phyloP scores from a whole-genome alignment of 306 rosid species.

The Cicer bijugum region DNA sequence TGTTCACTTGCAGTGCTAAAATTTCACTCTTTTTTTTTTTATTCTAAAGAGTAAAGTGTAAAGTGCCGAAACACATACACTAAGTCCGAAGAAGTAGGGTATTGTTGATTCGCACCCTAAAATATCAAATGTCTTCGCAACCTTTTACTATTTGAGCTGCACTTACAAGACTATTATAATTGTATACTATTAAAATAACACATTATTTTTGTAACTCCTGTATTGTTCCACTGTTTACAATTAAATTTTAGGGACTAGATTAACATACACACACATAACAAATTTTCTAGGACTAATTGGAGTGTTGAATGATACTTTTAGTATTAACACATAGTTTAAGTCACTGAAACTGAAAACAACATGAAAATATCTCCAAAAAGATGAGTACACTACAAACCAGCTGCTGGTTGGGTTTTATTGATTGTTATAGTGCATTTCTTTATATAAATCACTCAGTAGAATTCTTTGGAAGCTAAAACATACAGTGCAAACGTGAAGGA shows the following conservation, averaged over 20 bases:
- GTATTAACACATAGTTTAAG: not conserved
- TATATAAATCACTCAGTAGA: constrained; percentile 38
- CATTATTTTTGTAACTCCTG: not conserved
- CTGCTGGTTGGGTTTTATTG: constrained; percentile 31
- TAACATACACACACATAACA: no score
- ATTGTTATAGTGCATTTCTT: constrained; percentile 32
- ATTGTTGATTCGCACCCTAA: no score
- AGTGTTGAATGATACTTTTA: not conserved
- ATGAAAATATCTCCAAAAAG: not conserved
- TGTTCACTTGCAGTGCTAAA: no score
- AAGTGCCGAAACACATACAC: no score
- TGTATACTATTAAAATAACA: not conserved
- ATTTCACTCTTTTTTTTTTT: no score
- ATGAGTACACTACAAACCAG: constrained; percentile 16
- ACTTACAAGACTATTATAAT: no score
- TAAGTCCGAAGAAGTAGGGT: no score
- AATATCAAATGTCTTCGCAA: no score
- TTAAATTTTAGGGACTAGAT: no score
- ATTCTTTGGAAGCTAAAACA: constrained; percentile 37
- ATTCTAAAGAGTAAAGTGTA: no score
- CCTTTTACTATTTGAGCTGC: no score
- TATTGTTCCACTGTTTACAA: not conserved
- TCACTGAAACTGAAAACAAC: not conserved
- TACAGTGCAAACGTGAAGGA: constrained; percentile 37
- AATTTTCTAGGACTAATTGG: not conserved